These are phyloP conservation scores for Porcisia deanei DNA, from an alignment of 208 protist genomes.

Conservation along the genomic window DNA sequence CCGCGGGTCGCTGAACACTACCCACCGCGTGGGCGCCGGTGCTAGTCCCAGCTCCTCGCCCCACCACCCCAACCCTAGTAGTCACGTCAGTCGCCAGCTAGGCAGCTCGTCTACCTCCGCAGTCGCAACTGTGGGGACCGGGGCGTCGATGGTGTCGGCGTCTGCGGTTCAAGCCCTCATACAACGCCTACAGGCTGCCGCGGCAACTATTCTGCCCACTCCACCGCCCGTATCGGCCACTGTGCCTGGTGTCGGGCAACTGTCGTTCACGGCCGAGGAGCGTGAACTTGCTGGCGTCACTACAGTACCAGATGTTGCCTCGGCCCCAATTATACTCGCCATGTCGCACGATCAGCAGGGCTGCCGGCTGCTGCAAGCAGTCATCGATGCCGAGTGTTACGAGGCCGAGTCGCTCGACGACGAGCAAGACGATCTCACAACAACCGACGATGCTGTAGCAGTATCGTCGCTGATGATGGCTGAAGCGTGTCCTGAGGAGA, in stretches of 20 bases:
- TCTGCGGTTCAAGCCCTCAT: slow-evolving; percentile 15
- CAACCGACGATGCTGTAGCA: background rate
- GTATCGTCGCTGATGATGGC: background rate
- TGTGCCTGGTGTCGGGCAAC: background rate
- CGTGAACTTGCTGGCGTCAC: background rate
- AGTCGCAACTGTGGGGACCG: background rate
- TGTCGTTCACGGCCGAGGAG: background rate
- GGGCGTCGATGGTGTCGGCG: slow-evolving; percentile 11
- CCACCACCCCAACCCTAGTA: background rate
- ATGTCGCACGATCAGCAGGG: slow-evolving; percentile 64
- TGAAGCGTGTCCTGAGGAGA: background rate
- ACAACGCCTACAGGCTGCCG: slow-evolving; percentile 18
- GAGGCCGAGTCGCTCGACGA: slow-evolving; percentile 2
- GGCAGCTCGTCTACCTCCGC: background rate
- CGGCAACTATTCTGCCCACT: slow-evolving; percentile 8
- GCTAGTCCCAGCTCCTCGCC: background rate
- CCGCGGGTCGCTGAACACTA: slow-evolving; percentile 5
- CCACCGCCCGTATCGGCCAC: background rate
- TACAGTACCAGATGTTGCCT: slow-evolving; percentile 16
- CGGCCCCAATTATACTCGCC: slow-evolving; percentile 28
- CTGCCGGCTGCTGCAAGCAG: slow-evolving; percentile 65
- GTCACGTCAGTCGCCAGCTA: background rate
- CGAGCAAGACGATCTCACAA: background rate
- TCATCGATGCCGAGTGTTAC: slow-evolving; percentile 49
- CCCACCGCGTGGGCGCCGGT: background rate